Conservation (phyloP, 129 eudicot species). For the Solidago caesia region DNA sequence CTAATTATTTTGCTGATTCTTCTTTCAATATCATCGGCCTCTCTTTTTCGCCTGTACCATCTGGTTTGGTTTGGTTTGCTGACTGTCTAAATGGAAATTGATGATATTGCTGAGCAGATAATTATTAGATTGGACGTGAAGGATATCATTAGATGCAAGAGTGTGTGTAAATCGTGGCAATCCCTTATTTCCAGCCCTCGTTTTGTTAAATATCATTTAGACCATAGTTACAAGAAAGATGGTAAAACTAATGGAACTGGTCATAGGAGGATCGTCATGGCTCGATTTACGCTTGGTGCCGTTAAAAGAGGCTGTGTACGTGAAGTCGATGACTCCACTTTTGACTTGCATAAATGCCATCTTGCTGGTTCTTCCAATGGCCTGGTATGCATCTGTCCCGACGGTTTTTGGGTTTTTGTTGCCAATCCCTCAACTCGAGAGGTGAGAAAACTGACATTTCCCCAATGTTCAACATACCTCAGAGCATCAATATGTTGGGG, state of each 20-base stretch:
- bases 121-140: background rate
- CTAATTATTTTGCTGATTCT: no score
- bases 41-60: no score
- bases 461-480: background rate
- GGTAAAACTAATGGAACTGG: background rate
- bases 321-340: background rate
- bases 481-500: background rate
- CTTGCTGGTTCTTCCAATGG: constrained; percentile 21
- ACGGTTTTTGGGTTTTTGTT: background rate
- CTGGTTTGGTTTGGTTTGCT: no score
- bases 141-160: background rate
- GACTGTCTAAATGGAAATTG: no score
- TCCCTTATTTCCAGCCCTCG: background rate
- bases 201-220: background rate
- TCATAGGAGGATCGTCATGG: background rate
- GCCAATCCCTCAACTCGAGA: constrained; percentile 4
- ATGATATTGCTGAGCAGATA: background rate
- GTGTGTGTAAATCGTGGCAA: background rate
- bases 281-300: background rate
- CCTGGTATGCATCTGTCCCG: background rate
- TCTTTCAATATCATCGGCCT: no score
- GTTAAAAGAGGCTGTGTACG: background rate
- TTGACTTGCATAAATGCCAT: background rate
- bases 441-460: background rate
- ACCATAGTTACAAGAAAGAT: background rate